Percentiles rank a stretch among this genome's conserved stretches.
Conservation (phyloP, 176 grass and related monocot species). For the Juncus effusus region DNA sequence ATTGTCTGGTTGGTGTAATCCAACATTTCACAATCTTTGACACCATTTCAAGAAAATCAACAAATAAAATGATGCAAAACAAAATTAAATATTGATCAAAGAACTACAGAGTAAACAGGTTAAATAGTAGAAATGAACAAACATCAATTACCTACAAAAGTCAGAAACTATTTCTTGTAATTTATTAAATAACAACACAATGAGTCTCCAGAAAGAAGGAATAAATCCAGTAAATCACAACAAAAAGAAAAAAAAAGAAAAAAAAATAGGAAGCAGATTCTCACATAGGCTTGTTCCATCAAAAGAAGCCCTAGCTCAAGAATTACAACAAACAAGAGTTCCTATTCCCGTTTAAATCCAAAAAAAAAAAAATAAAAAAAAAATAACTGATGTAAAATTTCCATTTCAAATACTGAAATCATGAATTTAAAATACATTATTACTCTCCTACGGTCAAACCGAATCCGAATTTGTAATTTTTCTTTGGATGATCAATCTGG, state of each 20-base stretch:
- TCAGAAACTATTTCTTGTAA: slow-evolving; percentile 10
- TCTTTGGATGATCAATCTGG: slow-evolving; percentile 96
- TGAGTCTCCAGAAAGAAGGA: slow-evolving; percentile 4
- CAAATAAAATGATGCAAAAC: no score
- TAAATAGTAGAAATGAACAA: no score
- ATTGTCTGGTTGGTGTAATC: no score
- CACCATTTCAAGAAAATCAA: no score
- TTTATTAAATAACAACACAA: slow-evolving; percentile 3
- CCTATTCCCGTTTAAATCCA: slow-evolving; percentile 18
- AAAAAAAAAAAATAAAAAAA: slow-evolving; percentile 18
- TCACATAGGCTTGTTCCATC: slow-evolving; percentile 47
- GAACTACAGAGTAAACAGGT: no score
- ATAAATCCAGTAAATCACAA: no score
- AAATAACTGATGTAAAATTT: slow-evolving; percentile 9
- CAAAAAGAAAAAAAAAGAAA: no score
- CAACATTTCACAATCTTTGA: no score
- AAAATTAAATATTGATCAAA: no score
- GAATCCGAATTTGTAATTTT: slow-evolving; percentile 99
- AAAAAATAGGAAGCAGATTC: slow-evolving; percentile 18
- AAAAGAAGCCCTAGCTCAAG: slow-evolving; percentile 39
- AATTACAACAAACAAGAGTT: slow-evolving; percentile 25
- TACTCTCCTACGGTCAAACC: slow-evolving; percentile 95
- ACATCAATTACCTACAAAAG: no score
- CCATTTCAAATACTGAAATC: background rate
- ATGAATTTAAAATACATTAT: slow-evolving; percentile 15